These are phyloP conservation scores for Myxozyma udenii DNA, from an alignment of 805 yeast genomes.

Conservation along the genomic window DNA sequence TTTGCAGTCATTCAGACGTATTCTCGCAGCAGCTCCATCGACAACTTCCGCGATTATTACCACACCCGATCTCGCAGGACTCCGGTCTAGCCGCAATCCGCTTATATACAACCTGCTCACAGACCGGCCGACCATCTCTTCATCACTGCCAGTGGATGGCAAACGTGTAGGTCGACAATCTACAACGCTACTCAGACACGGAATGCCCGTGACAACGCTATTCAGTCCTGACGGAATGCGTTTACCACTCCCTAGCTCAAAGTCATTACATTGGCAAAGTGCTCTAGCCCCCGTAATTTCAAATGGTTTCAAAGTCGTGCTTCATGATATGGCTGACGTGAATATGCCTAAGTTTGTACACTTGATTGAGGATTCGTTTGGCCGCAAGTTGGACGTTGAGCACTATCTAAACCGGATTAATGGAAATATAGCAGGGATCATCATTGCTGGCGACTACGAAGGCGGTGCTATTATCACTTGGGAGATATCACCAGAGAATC, in stretches of 20 bases:
- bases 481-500: slow-evolving; percentile 49
- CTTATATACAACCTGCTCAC: slow-evolving; percentile 85
- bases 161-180: slow-evolving; percentile 54
- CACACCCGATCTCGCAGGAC: slow-evolving; percentile 71
- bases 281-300: neutral
- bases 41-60: slow-evolving; percentile 82
- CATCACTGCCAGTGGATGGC: slow-evolving; percentile 75
- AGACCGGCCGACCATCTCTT: slow-evolving; percentile 84
- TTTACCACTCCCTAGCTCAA: slow-evolving; percentile 30
- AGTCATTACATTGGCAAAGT: neutral
- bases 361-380: slow-evolving; percentile 77
- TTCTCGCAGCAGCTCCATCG: slow-evolving; percentile 51
- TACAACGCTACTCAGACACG: slow-evolving; percentile 73
- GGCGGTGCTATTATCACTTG: slow-evolving; percentile 92
- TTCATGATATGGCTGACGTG: slow-evolving; percentile 36
- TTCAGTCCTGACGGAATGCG: slow-evolving; percentile 41
- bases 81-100: slow-evolving; percentile 54
- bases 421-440: slow-evolving; percentile 65
- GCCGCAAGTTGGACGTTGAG: slow-evolving; percentile 58
- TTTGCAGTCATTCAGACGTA: slow-evolving; percentile 58
- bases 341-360: slow-evolving; percentile 56
- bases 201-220: slow-evolving; percentile 54
- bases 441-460: slow-evolving; percentile 90
- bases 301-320: slow-evolving; percentile 6
- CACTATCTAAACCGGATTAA: slow-evolving; percentile 67